Evolutionary conservation across 805 yeast genomes (phyloP), one percentile per base, ranked within the genome.

Genomic region (Yamadazyma sp.): DNA sequence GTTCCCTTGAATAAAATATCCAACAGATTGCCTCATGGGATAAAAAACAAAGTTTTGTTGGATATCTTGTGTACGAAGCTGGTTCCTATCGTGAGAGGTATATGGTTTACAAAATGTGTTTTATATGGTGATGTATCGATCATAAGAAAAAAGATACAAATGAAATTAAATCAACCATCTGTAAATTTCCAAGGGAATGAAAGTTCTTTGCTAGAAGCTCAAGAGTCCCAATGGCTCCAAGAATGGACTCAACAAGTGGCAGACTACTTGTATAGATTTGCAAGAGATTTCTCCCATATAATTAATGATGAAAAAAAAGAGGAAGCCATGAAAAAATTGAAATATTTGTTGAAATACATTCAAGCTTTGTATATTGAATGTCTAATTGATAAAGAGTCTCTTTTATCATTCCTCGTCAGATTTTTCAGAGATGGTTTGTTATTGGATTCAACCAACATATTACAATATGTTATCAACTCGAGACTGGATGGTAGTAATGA

Each of bases 241-340:
- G 96, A 87, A 53, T 91, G 98, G 98, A 85, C 97, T 0, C 84
- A 80, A 27, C 94, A 85, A 45, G 79, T 89, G 11, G 69, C 79
- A 3, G 79, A 75, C 36, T 83, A 69, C 46, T 47, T 81, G 9
- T 78, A 73, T 42, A 69, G 69, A 43, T 64, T 73, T 17, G 64
- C 80, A 16, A 62, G 67, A 27, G 75, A 70, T 21, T 52, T 65
- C 53, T 28, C 38, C 4, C 25, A 27, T 6, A 50, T 62, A 4
- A 38, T 43, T 4, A 37, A 56, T 4, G 40, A 39, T 0, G 72
- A 67, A 13, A 52, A 48, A 42, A 65, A 55, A 38, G 55, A 43
- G 12, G 52, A 44, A 2, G 75, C 76, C 80, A 71, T 69, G 49
- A 48, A 48, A 6, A 75, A 73, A 35, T 66, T 86, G 30, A 67